These are phyloP conservation scores for Lentinula detonsa DNA, from an alignment of 768 basidiomycete species.

Conservation along the genomic window DNA sequence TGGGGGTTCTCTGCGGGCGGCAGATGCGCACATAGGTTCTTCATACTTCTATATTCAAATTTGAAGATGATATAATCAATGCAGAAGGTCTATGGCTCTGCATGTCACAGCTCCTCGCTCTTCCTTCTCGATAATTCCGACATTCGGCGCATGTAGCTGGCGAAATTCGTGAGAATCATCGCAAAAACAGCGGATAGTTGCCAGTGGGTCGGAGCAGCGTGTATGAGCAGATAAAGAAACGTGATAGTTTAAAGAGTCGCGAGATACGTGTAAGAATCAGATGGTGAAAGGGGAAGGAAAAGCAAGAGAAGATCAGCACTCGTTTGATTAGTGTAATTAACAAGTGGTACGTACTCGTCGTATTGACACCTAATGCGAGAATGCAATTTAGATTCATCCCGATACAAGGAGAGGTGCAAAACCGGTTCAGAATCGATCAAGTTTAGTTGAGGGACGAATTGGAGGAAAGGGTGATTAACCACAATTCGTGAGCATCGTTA, in stretches of 20 bases:
- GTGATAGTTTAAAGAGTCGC: not conserved
- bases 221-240: not conserved
- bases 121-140: conserved; percentile 76
- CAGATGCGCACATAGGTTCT: not conserved
- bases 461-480: not conserved
- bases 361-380: conserved; percentile 72
- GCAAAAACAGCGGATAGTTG: not conserved
- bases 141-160: conserved; percentile 85
- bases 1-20: too few relatives aligned
- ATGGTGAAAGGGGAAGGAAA: not conserved
- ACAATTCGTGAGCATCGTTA: not conserved
- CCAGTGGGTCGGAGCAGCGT: too few relatives aligned
- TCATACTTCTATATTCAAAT: not conserved
- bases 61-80: not conserved
- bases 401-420: not conserved
- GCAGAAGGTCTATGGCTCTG: conserved; percentile 13
- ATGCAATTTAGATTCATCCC: not conserved
- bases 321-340: not conserved
- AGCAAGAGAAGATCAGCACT: not conserved
- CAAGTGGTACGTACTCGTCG: conserved; percentile 68
- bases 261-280: not conserved
- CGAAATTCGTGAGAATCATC: not conserved
- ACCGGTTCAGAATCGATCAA: not conserved
- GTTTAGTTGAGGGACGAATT: not conserved
- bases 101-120: conserved; percentile 30